Evolutionary conservation across 1,284 basidiomycete genomes (phyloP), one percentile per base, ranked within the genome.

Genomic region (Cryptococcus floricola): DNA sequence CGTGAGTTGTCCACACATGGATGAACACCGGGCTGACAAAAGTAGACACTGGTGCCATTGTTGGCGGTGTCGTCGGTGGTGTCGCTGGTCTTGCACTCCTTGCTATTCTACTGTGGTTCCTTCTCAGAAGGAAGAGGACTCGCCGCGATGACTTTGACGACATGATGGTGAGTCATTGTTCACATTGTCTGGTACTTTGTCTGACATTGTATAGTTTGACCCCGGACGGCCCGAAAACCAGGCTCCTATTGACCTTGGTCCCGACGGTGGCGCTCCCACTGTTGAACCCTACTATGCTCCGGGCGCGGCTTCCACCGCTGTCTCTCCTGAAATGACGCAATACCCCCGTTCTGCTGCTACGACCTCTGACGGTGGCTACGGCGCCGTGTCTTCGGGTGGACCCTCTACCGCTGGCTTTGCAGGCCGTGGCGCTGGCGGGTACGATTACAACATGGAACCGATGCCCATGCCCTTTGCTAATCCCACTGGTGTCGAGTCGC

Each of bases 91-190:
- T 75, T 8, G 62, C 64, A 19, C 16, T 71, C 12, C 60, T 77
- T 27, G 56, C 59, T 9, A 65, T 64, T 14, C 55, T 71, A 27
- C n/a, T 73, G 7, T 68, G 62, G 61, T 70, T 74, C 70, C 65
- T 74, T 56, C 50, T 71, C 46, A 67, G 66, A 58, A 66, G 66
- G 52, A 65, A 67, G 54, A 68, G 61, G 57, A 66, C 65, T 42
- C 65, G 68, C 60, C 64, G 69, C 31, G 69, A 73, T 43, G 74
- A 76, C 60, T 77, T 75, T 62, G 74, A 76, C 60, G 75, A 77
- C 58, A 67, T 68, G 66, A 77, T 77, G 74, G 75, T 75, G 57
- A 61, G 70, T 66, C 6, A 23, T 5, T 8, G 10, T 14, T 3
- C 13, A 16, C 9, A 23, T 39, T 23, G 10, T 18, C 23, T 31